Percentiles rank a stretch among this genome's conserved stretches.
Conservation (phyloP, 2,329 filamentous ascomycete genomes). For the Aspergillus sp. region DNA sequence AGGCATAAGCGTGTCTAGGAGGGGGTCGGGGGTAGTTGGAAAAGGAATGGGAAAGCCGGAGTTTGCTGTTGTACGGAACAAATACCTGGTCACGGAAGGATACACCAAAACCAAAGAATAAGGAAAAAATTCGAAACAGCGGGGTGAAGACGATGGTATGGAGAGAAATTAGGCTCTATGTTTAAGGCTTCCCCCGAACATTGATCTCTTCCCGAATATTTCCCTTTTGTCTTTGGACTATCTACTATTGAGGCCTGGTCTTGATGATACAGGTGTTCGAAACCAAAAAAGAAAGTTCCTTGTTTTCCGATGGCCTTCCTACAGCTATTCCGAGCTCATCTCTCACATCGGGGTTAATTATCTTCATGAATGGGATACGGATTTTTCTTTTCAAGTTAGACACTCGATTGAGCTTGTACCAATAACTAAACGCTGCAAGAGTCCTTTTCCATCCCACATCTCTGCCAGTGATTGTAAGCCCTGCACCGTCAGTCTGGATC, state of each 20-base stretch:
- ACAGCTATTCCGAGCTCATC: too few species aligned
- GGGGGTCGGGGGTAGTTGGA: constrained; percentile 20
- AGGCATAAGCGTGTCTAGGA: constrained; percentile 41
- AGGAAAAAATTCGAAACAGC: constrained; percentile 1
- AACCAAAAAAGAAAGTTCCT: neutral
- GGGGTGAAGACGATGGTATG: neutral
- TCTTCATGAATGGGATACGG: constrained; percentile 14
- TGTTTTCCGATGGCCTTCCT: neutral
- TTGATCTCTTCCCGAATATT: neutral
- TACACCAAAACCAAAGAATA: constrained; percentile 17
- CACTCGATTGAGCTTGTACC: too few species aligned
- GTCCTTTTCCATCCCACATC: too few species aligned
- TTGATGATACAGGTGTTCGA: neutral
- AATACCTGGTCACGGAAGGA: constrained; percentile 24
- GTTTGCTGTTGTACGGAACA: constrained; percentile 31
- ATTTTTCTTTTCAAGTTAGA: constrained; percentile 2
- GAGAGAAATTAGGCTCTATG: constrained; percentile 2
- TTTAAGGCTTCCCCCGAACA: constrained; percentile 11
- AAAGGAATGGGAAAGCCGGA: constrained; percentile 32
- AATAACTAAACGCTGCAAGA: too few species aligned
- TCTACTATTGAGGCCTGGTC: neutral
- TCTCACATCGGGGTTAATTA: neutral
- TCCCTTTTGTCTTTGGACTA: neutral
- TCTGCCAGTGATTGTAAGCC: too few species aligned
- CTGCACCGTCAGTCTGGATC: too few species aligned